Evolutionary conservation across 345 rosid genomes (phyloP).

Genomic region (Brassica napus): Da-Ae NC_063445.1:1149501-1150000

Average conservation of each 20-base stretch:
- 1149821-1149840: conserved; percentile 75
- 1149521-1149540: conserved; percentile 76
- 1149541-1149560: conserved; percentile 93
- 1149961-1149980: conserved; percentile 43
- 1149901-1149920: conserved; percentile 81
- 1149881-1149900: conserved; percentile 95
- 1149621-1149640: conserved; percentile 94
- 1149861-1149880: conserved; percentile 88
- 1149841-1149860: conserved; percentile 89
- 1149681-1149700: conserved; percentile 97
- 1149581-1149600: conserved; percentile 88
- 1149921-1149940: conserved; percentile 75
- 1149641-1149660: conserved; percentile 93
- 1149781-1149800: conserved; percentile 76
- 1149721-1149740: conserved; percentile 78
- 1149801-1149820: conserved; percentile 84
- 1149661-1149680: conserved; percentile 93
- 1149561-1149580: conserved; percentile 90
- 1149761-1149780: conserved; percentile 71
- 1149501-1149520: not conserved
- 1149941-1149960: conserved; percentile 72
- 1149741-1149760: conserved; percentile 85
- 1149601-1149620: conserved; percentile 97
- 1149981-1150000: conserved; percentile 51
- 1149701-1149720: conserved; percentile 74